Evolutionary conservation across 305 asterid genomes (phyloP).

Genomic region (Nicotiana rustica): DNA sequence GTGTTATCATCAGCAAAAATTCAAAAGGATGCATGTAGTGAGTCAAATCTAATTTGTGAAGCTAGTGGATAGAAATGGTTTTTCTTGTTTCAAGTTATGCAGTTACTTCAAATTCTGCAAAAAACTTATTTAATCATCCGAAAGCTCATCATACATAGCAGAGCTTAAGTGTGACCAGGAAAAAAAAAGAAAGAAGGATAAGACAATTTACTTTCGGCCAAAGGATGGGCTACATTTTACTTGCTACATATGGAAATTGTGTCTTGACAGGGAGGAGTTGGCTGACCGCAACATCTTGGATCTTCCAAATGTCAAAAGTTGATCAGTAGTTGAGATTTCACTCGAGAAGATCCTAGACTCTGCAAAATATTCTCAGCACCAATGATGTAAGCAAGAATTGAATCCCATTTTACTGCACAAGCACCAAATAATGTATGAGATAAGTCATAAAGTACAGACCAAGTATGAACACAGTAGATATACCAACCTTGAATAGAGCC

Average conservation of each 20-base stretch:
- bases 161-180: background rate
- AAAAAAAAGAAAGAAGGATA: constrained; percentile 17
- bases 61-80: background rate
- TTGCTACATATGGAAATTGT: background rate
- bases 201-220: background rate
- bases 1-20: background rate
- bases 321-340: background rate
- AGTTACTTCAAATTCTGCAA: background rate
- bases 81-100: constrained; percentile 16
- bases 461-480: constrained; percentile 26
- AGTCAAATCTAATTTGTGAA: constrained; percentile 10
- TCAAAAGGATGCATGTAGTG: background rate
- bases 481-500: background rate
- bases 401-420: constrained; percentile 17
- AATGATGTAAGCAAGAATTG: constrained; percentile 8
- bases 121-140: background rate
- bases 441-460: background rate
- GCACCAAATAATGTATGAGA: constrained; percentile 1
- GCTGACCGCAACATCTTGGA: background rate
- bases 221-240: constrained; percentile 2
- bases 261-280: background rate
- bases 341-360: constrained; percentile 9
- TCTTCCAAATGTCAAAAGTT: background rate
- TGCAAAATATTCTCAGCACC: background rate
- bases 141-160: background rate